Conservation (phyloP, 352 stramenopile genomes). For the Thalassiosira hispida region DNA sequence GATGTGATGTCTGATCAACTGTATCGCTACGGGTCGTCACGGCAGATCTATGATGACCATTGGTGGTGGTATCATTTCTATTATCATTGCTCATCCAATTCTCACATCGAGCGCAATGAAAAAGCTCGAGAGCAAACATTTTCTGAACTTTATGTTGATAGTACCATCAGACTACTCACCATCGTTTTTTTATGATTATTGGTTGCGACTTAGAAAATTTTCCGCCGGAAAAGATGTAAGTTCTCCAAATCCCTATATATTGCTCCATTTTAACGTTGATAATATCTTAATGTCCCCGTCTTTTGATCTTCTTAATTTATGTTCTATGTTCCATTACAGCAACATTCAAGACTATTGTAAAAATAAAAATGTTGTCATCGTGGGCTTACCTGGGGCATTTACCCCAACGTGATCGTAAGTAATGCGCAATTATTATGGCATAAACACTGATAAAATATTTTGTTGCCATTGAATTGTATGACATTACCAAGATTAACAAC, state of each 20-base stretch:
- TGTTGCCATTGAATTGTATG: too few species aligned
- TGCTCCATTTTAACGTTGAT: neutral
- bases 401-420: conserved; percentile 79
- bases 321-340: conserved; percentile 26
- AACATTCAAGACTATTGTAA: conserved; percentile 71
- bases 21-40: neutral
- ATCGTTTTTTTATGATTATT: neutral
- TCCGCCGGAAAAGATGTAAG: conserved; percentile 51
- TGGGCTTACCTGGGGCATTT: conserved; percentile 82
- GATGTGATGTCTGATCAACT: neutral
- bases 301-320: neutral
- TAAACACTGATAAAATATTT: neutral
- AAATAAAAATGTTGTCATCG: conserved; percentile 69
- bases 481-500: too few species aligned
- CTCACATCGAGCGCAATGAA: too few species aligned
- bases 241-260: neutral
- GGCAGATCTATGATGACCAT: neutral
- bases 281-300: too few species aligned
- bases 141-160: neutral
- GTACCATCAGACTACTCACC: neutral
- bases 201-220: conserved; percentile 38
- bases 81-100: neutral
- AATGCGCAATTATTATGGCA: neutral
- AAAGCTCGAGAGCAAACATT: neutral
- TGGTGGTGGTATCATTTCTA: neutral